These are phyloP conservation scores for Coelastrella sp. DNA, from an alignment of 139 green algal genomes.

Conservation along the genomic window DNA sequence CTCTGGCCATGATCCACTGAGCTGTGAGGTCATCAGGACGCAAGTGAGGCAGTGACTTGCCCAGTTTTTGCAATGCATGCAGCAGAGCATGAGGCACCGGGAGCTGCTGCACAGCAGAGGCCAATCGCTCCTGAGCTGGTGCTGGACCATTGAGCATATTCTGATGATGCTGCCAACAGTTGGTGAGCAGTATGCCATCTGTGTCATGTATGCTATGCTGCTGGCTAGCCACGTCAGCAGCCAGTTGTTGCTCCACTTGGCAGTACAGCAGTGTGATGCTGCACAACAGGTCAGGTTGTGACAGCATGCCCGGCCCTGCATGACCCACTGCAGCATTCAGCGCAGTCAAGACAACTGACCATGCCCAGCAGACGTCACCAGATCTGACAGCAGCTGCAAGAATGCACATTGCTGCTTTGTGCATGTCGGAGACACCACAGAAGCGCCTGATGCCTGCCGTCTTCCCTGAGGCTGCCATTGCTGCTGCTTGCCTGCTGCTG, in stretches of 20 bases:
- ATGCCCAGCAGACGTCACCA: slow-evolving; percentile 10
- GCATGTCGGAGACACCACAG: slow-evolving; percentile 18
- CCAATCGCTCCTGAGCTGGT: background rate
- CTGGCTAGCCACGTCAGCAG: background rate
- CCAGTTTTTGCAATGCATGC: slow-evolving; percentile 9
- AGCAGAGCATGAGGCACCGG: background rate
- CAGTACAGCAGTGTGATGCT: slow-evolving; percentile 16
- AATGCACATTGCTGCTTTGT: slow-evolving; percentile 27
- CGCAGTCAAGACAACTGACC: slow-evolving; percentile 13
- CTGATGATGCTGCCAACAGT: slow-evolving; percentile 11
- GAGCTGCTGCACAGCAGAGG: background rate
- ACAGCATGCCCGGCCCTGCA: slow-evolving; percentile 18
- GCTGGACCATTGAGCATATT: background rate
- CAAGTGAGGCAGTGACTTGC: background rate
- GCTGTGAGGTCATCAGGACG: background rate
- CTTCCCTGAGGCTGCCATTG: background rate
- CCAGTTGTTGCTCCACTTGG: slow-evolving; percentile 15
- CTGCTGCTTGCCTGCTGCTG: slow-evolving; percentile 29
- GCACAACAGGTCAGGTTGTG: slow-evolving; percentile 26
- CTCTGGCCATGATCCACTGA: slow-evolving; percentile 7
- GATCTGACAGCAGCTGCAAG: background rate
- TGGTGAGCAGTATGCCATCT: background rate
- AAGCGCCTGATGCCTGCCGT: slow-evolving; percentile 29
- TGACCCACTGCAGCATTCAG: background rate
- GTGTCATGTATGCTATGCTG: background rate